Percentiles rank a stretch among this genome's conserved stretches.
Evolutionary conservation across 305 asterid species (phyloP).

Genomic region (Salvia sclarea): DNA sequence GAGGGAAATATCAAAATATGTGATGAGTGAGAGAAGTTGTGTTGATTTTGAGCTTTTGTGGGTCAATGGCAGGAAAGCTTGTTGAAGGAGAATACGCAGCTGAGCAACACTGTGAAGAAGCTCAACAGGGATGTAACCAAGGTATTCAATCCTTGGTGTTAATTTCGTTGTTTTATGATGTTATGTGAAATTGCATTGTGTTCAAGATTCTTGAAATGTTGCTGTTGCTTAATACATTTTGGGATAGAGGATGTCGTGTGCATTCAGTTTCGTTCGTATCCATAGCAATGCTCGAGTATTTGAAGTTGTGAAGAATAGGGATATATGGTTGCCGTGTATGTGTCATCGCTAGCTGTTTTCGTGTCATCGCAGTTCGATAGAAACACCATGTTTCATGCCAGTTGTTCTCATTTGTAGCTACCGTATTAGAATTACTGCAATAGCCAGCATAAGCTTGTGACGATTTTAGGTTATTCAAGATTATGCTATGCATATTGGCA

Average conservation of each 20-base stretch:
- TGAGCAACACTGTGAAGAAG: conserved; percentile 68
- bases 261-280: neutral
- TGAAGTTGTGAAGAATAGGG: neutral
- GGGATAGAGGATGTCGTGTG: neutral
- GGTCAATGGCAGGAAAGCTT: conserved; percentile 58
- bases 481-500: neutral
- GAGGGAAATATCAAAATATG: neutral
- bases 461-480: neutral
- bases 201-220: conserved; percentile 3
- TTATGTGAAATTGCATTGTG: conserved; percentile 9
- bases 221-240: neutral
- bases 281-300: neutral
- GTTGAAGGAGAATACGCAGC: conserved; percentile 65
- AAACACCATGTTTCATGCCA: neutral
- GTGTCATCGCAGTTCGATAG: neutral
- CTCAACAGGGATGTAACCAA: conserved; percentile 82
- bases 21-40: neutral
- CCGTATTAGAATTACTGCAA: too few relatives aligned
- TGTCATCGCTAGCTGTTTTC: neutral
- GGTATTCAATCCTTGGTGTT: conserved; percentile 42
- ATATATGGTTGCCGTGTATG: neutral
- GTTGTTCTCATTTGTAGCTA: neutral
- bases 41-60: conserved; percentile 10
- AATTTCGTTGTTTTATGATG: neutral
- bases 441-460: neutral